Evolutionary conservation across 768 basidiomycete species (phyloP), one percentile per base, ranked within the genome.

Genomic region (Kondoa subrosea): DNA sequence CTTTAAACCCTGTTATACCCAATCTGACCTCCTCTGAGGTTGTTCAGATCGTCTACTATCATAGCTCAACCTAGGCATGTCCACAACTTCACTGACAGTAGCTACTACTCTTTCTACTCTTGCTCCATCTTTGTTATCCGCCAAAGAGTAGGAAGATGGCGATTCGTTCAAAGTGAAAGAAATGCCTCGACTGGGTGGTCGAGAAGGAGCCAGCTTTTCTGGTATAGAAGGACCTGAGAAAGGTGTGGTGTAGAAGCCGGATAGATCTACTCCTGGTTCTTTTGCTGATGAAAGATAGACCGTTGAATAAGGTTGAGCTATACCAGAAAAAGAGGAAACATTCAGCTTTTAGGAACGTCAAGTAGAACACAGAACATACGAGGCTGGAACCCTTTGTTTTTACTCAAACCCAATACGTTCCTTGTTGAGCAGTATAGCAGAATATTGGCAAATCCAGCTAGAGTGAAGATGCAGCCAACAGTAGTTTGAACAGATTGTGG

Each of bases 401-500:
- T 25, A 4, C 26, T 25, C 58, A 60, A 26, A 25, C 58, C 27
- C 29, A 25, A 25, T 56, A 63, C 29, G 31, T 65, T 65, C 29
- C 68, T 34, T 15, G 34, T 67, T 17, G 65, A 56, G n/a, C 32
- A 58, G 56, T 68, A 68, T 16, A 68, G 34, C 2, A 50, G 14
- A 25, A 50, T 32, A 29, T 68, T 68, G 4, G 68, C 68, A 29
- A 68, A 65, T 3, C 68, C 68, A 1, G 64, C 68, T 3, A 66
- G 29, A 15, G 68, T 14, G 29, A 68, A 68, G 15, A 68, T 57
- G 8, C 26, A 56, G 1, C 68, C 68, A 29, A 33, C 68, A 14
- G 68, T 64, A 3, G 65, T 32, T 26, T 58, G 40, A 4, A 56
- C 34, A 4, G 68, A 68, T 25, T 65, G 64, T 1, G 66, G 8